A percentile compares a stretch with the other conserved stretches of the same genome.
These are phyloP conservation scores for Hypoxylon subgilvum DNA, from an alignment of 495 filamentous ascomycete genomes.

Conservation along the genomic window DNA sequence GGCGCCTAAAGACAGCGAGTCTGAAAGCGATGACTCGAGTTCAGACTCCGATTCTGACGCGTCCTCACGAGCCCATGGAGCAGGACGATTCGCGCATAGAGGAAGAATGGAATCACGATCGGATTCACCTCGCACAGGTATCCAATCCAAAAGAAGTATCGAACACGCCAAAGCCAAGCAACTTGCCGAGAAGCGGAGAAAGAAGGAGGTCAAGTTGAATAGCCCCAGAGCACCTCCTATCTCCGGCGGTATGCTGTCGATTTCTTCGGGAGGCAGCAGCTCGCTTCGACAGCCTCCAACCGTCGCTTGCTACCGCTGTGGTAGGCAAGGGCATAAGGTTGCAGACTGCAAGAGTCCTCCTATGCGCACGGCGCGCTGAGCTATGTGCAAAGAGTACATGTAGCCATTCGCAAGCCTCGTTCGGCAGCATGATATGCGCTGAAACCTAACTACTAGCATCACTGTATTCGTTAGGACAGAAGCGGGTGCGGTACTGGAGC, in stretches of 20 bases:
- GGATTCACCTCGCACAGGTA: constrained; percentile 11
- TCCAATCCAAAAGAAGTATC: constrained; percentile 39
- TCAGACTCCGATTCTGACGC: constrained; percentile 31
- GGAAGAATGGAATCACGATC: constrained; percentile 17
- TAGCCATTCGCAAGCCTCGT: background rate
- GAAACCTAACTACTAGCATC: constrained; percentile 6
- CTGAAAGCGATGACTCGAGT: constrained; percentile 22
- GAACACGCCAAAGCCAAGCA: constrained; percentile 51
- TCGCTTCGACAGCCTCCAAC: constrained; percentile 19
- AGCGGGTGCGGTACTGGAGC: constrained; percentile 9
- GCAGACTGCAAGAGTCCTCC: constrained; percentile 32
- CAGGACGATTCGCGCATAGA: constrained; percentile 25
- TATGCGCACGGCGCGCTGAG: constrained; percentile 32
- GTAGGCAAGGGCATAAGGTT: constrained; percentile 38
- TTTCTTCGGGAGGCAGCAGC: constrained; percentile 39
- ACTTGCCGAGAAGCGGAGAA: constrained; percentile 59
- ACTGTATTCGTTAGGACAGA: constrained; percentile 2
- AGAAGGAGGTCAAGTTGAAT: constrained; percentile 66
- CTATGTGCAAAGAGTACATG: constrained; percentile 1
- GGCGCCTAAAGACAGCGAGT: constrained; percentile 18
- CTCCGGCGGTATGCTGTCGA: constrained; percentile 40
- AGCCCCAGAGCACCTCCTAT: constrained; percentile 57
- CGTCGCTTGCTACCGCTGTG: constrained; percentile 39
- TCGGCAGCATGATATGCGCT: constrained; percentile 18
- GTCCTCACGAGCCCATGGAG: constrained; percentile 16